Conservation (phyloP, 2,329 filamentous ascomycete genomes). For the Aspergillus sp. region DNA sequence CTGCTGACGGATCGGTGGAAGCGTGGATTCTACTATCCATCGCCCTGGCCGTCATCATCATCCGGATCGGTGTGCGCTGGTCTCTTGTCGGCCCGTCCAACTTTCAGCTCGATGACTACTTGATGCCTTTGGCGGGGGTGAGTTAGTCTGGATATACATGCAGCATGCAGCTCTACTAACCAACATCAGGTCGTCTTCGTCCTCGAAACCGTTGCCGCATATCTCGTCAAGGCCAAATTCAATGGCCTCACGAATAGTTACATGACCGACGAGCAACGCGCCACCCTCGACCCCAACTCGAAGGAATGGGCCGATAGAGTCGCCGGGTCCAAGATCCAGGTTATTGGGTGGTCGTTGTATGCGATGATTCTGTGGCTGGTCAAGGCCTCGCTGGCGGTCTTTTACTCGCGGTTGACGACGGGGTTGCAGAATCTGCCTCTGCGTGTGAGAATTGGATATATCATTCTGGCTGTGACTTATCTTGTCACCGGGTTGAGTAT, state of each 20-base stretch:
- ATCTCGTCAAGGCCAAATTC: constrained; percentile 43
- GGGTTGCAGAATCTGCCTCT: constrained; percentile 34
- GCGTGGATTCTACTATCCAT: constrained; percentile 47
- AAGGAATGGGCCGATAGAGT: constrained; percentile 45
- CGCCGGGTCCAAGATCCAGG: constrained; percentile 47
- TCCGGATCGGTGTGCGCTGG: constrained; percentile 47
- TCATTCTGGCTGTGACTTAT: constrained; percentile 44
- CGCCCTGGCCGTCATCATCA: constrained; percentile 42
- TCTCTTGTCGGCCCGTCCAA: constrained; percentile 39
- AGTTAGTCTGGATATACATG: constrained; percentile 9
- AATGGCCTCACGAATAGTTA: constrained; percentile 52
- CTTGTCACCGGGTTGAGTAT: constrained; percentile 45
- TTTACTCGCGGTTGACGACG: constrained; percentile 50
- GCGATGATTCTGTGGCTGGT: constrained; percentile 48
- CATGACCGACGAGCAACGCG: constrained; percentile 49
- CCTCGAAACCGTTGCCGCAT: constrained; percentile 44
- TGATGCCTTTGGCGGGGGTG: constrained; percentile 50
- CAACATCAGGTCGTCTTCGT: constrained; percentile 41
- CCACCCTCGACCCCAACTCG: constrained; percentile 37
- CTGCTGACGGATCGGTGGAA: constrained; percentile 19
- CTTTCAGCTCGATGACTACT: constrained; percentile 52
- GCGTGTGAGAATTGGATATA: constrained; percentile 47
- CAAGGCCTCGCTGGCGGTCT: constrained; percentile 50
- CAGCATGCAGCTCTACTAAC: neutral
- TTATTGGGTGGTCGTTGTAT: constrained; percentile 53